Evolutionary conservation across 495 filamentous ascomycete genomes (phyloP).

Genomic region (Filosporella fistucella): DNA sequence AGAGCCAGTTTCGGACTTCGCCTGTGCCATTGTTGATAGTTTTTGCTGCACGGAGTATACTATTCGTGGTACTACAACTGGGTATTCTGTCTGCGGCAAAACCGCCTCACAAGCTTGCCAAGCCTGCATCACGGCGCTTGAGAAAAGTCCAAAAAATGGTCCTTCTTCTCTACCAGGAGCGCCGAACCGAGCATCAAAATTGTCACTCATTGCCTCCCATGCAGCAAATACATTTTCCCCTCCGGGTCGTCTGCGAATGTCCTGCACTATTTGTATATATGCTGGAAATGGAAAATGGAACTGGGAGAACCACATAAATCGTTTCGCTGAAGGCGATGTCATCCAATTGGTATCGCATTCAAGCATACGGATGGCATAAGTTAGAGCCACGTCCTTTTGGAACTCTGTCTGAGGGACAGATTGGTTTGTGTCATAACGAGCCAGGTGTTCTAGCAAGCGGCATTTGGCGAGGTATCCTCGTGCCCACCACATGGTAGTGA

Average conservation of each 20-base stretch:
- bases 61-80: conserved; percentile 32
- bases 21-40: neutral
- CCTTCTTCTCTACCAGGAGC: conserved; percentile 14
- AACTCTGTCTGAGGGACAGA: conserved; percentile 8
- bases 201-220: conserved; percentile 34
- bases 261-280: conserved; percentile 46
- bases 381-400: conserved; percentile 40
- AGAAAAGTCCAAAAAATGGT: conserved; percentile 38
- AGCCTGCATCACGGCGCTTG: conserved; percentile 38
- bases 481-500: conserved; percentile 45
- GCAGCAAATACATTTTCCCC: conserved; percentile 44
- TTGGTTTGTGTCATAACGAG: conserved; percentile 29
- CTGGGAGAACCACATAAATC: conserved; percentile 44
- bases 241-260: conserved; percentile 42
- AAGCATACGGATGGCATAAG: conserved; percentile 32
- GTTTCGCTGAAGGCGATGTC: conserved; percentile 31
- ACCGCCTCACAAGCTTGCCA: conserved; percentile 40
- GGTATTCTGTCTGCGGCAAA: conserved; percentile 11
- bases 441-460: conserved; percentile 32
- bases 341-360: conserved; percentile 45
- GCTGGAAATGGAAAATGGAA: conserved; percentile 45
- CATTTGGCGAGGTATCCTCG: conserved; percentile 35
- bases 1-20: too few relatives aligned
- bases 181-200: conserved; percentile 32
- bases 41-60: conserved; percentile 29